Evolutionary conservation across 306 rosid genomes (phyloP), one percentile per base, ranked within the genome.

Genomic region (Ormosia emarginata): DNA sequence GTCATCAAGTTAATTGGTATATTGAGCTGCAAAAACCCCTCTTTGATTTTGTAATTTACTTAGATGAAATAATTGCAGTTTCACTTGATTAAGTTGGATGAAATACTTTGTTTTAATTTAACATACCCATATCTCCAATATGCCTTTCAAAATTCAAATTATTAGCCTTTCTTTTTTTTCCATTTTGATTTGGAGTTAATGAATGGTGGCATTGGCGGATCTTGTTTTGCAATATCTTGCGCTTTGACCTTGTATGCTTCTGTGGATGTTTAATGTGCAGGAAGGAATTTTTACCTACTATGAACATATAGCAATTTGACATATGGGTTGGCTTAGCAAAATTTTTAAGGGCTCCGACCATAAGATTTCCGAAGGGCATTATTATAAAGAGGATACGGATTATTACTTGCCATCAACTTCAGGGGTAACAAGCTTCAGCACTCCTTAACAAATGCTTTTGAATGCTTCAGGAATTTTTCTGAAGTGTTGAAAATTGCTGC

Each of bases 291-390:
- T 85, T 57, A 64, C 69, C 46, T 83, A 40, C 55, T 74, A 87
- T 88, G 93, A 89, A 75, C 89, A 67, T 71, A 86, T 88, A 83
- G 72, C 79, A 59, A 73, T 79, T 67, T 74, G 75, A 81, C 49
- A 70, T 10, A 93, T 93, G 98, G 97, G 93, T 72, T 93, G 98
- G 98, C 78, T 93, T 37, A 93, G 93, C 89, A 93, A 86, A 82
- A 49, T 93, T 89, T 91, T 93, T 41, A 93, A 93, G 84, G 92
- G 90, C 78, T 88, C 97, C 2, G 83, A 89, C 64, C 93, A 87
- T 18, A 93, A 90, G 82, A 73, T 88, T 77, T 90, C 94, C 0
- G 98, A 92, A 78, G 92, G 86, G 79, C 88, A 84, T 88, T 90
- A 77, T 63, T 82, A 79, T 73, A 91, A 84, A 75, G 98, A 85